Evolutionary conservation across 495 filamentous ascomycete species (phyloP), one percentile per base, ranked within the genome.

Genomic region (Hypoxylon lienhwacheense): DNA sequence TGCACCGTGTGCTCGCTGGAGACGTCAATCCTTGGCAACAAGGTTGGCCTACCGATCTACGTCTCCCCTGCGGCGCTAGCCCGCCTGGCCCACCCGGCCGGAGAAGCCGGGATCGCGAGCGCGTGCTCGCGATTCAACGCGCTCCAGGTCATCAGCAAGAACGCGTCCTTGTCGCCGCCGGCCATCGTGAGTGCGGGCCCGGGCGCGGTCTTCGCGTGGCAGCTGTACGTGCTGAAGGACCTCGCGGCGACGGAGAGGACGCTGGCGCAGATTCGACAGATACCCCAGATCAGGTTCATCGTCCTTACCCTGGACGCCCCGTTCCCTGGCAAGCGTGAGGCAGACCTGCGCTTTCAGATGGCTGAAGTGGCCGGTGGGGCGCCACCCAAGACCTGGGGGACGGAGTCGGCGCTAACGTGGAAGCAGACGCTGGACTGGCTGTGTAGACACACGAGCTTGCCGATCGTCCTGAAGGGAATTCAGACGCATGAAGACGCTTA

Each of bases 401-500:
- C 86, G 0, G 81, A 85, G 47, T 75, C 83, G 0, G 81, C 81
- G 21, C 64, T 95, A 22, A 89, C 85, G 14, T 93, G 89, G 89
- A 76, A 79, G 32, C 81, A 83, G 53, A 83, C 86, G 1, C 64
- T 92, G 24, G 73, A 78, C 0, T 91, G 85, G 81, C 35, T 90
- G 47, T 72, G 79, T 4, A 72, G 78, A 46, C 84, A 88, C 26
- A 91, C 88, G 0, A 61, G 73, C 34, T 66, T 89, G 1, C 88
- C 88, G 0, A 85, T 92, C 47, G 78, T 92, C 16, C 70, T 92
- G 16, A 92, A 92, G 68, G 88, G 88, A 7, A 54, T 92, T 2
- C 88, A 92, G 60, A 89, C 88, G 0, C 85, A 91, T 48, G 88
- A 92, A 55, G 89, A 92, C 67, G 87, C 87, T 1, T 85, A 85